Base-by-base conservation (phyloP, 192 early-diverging fungal species). In the Cetraspora pellucida region DNA sequence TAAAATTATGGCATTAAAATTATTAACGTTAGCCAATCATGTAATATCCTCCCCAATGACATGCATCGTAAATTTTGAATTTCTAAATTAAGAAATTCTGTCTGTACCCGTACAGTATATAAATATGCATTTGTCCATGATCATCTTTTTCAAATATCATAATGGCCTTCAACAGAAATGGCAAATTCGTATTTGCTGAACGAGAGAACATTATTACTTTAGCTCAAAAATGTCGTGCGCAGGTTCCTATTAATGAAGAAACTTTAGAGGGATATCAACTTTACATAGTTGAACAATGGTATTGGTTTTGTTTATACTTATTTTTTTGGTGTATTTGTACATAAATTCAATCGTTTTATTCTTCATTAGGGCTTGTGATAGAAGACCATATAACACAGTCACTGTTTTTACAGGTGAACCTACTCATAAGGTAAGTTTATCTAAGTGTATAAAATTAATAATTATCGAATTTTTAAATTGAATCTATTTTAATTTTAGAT, bases 241-340 rank as follows among this genome's bases (percentile, higher is more conserved):
- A 64, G 37, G 57, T 82, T 37, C 21, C 80, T 13, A 37, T 44
- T 17, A 72, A 74, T 30, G 77, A 83, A 46, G 28, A 65, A 46
- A 46, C 68, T 25, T 63, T 85, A 30, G 71, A 80, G 27, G 84
- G 84, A 9, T 85, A 85, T 67, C 82, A 82, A 43, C 59, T 83
- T 17, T 85, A 85, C 47, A 79, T 85, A 76, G 84, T 85, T 10
- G 84, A 85, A 25, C 84, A 85, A 80, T 85, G 84, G 84, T 85
- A 79, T 31, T 21, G 10, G 1, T 45, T 27, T 49, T 44, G 1
- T 25, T 47, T 25, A 61, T 6, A 23, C 5, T 28, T 25, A 61
- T 28, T 2, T 10, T 10, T 27, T 16, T 27, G n/a, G 9, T 55
- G 0, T 16, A 25, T 50, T 50, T 16, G 31, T 73, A 47, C 54